Percentiles rank a stretch among this genome's conserved stretches.
Evolutionary conservation across 106 monocot species (phyloP).

Genomic region (Dendrobium officinale): DNA sequence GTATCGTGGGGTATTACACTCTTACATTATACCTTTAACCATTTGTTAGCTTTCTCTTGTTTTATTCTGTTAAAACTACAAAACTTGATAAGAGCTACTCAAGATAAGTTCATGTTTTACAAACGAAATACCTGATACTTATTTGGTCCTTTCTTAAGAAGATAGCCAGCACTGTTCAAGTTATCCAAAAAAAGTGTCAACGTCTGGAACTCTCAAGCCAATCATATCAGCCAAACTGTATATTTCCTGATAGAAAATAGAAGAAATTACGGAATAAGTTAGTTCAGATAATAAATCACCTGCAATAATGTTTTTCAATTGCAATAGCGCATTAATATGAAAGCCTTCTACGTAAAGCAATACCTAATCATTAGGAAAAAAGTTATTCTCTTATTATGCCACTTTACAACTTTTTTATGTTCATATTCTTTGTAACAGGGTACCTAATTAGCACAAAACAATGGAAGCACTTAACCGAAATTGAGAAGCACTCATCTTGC

Average conservation of each 20-base stretch:
- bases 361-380: no score
- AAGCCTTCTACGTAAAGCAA: no score
- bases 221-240: constrained; percentile 82
- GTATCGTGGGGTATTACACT: no score
- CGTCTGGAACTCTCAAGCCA: constrained; percentile 73
- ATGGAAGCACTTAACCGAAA: constrained; percentile 46
- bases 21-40: no score
- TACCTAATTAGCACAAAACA: background rate
- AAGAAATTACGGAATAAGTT: background rate
- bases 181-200: constrained; percentile 81
- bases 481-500: constrained; percentile 80
- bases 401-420: no score
- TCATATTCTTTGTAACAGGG: no score
- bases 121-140: constrained; percentile 70
- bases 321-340: background rate
- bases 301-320: background rate
- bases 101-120: background rate
- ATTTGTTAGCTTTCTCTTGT: no score
- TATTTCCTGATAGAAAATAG: constrained; percentile 58
- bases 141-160: constrained; percentile 86
- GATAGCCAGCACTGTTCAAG: constrained; percentile 83
- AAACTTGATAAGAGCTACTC: background rate
- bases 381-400: no score
- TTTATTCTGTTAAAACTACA: background rate
- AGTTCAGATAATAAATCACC: background rate